These are phyloP conservation scores for Leccinum arenicola DNA, from an alignment of 768 basidiomycete species.

Conservation along the genomic window DNA sequence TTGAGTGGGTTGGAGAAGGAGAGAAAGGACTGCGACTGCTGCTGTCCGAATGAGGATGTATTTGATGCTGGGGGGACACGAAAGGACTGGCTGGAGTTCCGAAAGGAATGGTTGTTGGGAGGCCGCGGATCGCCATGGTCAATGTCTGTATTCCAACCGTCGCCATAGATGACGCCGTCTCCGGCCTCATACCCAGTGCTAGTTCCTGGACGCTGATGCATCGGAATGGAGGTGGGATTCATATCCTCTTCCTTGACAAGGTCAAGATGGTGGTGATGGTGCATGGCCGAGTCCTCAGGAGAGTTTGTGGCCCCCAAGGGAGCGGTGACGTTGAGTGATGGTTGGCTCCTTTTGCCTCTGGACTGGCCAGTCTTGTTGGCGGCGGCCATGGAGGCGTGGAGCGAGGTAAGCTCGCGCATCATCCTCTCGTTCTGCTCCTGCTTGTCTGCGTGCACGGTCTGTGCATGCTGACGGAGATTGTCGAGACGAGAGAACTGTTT, in stretches of 20 bases:
- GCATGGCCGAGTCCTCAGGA: conserved; percentile 17
- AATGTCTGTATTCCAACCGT: conserved; percentile 38
- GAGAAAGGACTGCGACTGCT: conserved; percentile 70
- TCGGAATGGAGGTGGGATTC: conserved; percentile 24
- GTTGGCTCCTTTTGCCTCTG: conserved; percentile 39
- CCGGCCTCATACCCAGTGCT: conserved; percentile 69
- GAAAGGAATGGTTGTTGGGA: conserved; percentile 64
- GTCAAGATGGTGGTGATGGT: conserved; percentile 17
- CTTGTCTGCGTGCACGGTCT: conserved; percentile 96
- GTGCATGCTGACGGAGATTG: conserved; percentile 94
- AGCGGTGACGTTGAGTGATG: conserved; percentile 12
- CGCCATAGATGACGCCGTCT: conserved; percentile 26
- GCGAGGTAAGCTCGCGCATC: conserved; percentile 85
- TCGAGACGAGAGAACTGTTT: conserved; percentile 96
- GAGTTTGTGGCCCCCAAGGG: background rate
- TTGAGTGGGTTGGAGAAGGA: conserved; percentile 48
- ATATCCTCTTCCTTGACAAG: conserved; percentile 45
- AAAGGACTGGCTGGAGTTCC: conserved; percentile 81
- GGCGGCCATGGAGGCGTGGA: conserved; percentile 79
- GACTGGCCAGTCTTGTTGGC: conserved; percentile 39
- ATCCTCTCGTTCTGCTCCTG: conserved; percentile 83
- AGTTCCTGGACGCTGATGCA: conserved; percentile 64
- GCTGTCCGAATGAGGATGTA: conserved; percentile 39
- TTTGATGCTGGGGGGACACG: conserved; percentile 53
- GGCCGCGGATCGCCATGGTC: conserved; percentile 38